Conservation (phyloP, 768 basidiomycete genomes). For the Lactifluus pinguis region DNA sequence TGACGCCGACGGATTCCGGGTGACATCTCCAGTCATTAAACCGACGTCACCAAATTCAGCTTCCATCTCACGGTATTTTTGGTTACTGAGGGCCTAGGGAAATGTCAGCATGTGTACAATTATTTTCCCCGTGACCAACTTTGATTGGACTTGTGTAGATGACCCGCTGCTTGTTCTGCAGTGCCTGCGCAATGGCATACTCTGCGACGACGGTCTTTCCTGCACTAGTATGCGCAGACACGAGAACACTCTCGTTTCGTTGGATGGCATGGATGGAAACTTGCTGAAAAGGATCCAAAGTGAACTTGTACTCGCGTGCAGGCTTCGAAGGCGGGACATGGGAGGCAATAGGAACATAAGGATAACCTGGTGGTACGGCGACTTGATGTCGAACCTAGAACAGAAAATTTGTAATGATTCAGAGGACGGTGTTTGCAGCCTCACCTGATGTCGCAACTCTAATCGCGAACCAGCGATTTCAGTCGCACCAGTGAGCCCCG, state of each 20-base stretch:
- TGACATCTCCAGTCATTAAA: slow-evolving; percentile 98
- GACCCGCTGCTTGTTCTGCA: slow-evolving; percentile 89
- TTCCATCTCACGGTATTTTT: slow-evolving; percentile 97
- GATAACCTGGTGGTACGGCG: slow-evolving; percentile 86
- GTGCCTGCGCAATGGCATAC: slow-evolving; percentile 96
- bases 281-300: slow-evolving; percentile 92
- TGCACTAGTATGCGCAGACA: slow-evolving; percentile 97
- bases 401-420: neutral
- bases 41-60: slow-evolving; percentile 98
- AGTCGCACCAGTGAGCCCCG: slow-evolving; percentile 67
- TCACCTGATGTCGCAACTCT: slow-evolving; percentile 74
- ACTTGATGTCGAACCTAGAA: slow-evolving; percentile 89
- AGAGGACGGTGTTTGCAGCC: slow-evolving; percentile 17
- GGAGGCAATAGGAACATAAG: slow-evolving; percentile 81
- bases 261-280: slow-evolving; percentile 94
- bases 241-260: slow-evolving; percentile 93
- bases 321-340: slow-evolving; percentile 90
- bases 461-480: slow-evolving; percentile 58
- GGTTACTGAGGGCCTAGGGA: slow-evolving; percentile 87
- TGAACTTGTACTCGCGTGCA: slow-evolving; percentile 90
- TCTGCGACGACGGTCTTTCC: slow-evolving; percentile 99
- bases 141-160: slow-evolving; percentile 99
- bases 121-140: slow-evolving; percentile 41
- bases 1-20: slow-evolving; percentile 93
- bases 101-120: slow-evolving; percentile 16